phyloP scores from a whole-genome alignment of 371 early-diverging fungal species.

The Rhizopus microsporus region DNA sequence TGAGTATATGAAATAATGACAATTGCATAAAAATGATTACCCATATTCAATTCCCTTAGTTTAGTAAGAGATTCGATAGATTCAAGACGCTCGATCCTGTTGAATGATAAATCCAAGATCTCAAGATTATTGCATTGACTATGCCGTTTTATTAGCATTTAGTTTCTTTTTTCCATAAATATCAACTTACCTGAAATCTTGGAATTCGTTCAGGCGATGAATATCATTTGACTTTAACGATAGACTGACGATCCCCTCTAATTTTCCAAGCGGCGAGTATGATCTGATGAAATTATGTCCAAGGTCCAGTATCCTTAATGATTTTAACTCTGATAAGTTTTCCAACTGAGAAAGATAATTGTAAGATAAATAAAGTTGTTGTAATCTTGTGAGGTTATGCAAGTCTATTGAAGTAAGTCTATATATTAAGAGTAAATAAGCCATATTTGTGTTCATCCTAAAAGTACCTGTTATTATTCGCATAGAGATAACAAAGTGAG shows the following conservation, averaged over 20 bases:
- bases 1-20: not conserved
- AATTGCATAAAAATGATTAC: not conserved
- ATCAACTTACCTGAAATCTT: constrained; percentile 35
- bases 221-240: constrained; percentile 49
- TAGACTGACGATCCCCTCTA: constrained; percentile 42
- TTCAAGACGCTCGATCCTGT: constrained; percentile 52
- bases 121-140: constrained; percentile 42
- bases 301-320: constrained; percentile 46
- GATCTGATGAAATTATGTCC: constrained; percentile 49
- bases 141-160: not conserved
- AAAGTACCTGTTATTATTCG: constrained; percentile 35
- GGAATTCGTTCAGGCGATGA: constrained; percentile 34
- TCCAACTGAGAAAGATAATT: constrained; percentile 47
- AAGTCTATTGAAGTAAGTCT: constrained; percentile 46
- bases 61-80: constrained; percentile 40
- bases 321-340: constrained; percentile 22
- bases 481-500: constrained; percentile 32
- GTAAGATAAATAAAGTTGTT: constrained; percentile 51
- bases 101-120: constrained; percentile 52
- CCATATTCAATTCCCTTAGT: constrained; percentile 39
- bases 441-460: not conserved
- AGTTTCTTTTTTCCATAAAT: too few species aligned
- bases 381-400: constrained; percentile 38
- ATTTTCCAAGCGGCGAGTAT: constrained; percentile 38
- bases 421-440: not conserved